phyloP scores from a whole-genome alignment of 2,329 filamentous ascomycete species.

The Hypoxylon sp. region DNA sequence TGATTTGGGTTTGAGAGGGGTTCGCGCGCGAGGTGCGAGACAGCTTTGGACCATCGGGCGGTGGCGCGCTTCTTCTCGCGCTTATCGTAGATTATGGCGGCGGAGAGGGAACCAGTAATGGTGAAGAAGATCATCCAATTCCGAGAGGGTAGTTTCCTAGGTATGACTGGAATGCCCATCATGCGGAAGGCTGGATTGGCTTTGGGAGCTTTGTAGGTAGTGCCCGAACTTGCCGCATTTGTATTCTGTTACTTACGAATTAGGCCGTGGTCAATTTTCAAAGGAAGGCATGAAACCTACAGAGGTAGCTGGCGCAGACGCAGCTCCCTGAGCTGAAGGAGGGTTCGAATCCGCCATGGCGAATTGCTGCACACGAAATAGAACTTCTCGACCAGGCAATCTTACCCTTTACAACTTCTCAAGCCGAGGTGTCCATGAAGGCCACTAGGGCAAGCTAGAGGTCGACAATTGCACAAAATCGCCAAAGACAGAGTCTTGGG shows the following conservation, averaged over 20 bases:
- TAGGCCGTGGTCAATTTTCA: background rate
- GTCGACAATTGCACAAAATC: background rate
- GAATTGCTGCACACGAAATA: conserved; percentile 6
- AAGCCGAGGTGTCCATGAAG: background rate
- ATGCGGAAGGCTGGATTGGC: conserved; percentile 82
- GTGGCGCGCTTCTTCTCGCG: conserved; percentile 89
- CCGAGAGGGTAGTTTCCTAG: conserved; percentile 87
- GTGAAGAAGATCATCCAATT: conserved; percentile 98
- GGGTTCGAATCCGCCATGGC: conserved; percentile 47
- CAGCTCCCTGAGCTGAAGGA: conserved; percentile 34
- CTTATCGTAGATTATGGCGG: conserved; percentile 90
- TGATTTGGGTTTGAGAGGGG: conserved; percentile 76
- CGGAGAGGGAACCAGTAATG: conserved; percentile 81
- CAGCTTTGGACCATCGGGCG: conserved; percentile 86
- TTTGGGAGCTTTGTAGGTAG: conserved; percentile 61
- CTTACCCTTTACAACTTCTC: background rate
- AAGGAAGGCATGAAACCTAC: conserved; percentile 21
- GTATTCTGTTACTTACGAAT: conserved; percentile 27
- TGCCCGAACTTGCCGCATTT: conserved; percentile 50
- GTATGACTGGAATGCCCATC: conserved; percentile 88
- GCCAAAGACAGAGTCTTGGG: conserved; percentile 6
- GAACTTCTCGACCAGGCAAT: background rate
- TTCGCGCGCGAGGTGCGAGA: conserved; percentile 86
- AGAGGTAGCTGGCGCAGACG: conserved; percentile 28
- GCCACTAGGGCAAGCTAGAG: conserved; percentile 2